Evolutionary conservation across 2,329 filamentous ascomycete species (phyloP).

Genomic region (Ophiostoma ips): DNA sequence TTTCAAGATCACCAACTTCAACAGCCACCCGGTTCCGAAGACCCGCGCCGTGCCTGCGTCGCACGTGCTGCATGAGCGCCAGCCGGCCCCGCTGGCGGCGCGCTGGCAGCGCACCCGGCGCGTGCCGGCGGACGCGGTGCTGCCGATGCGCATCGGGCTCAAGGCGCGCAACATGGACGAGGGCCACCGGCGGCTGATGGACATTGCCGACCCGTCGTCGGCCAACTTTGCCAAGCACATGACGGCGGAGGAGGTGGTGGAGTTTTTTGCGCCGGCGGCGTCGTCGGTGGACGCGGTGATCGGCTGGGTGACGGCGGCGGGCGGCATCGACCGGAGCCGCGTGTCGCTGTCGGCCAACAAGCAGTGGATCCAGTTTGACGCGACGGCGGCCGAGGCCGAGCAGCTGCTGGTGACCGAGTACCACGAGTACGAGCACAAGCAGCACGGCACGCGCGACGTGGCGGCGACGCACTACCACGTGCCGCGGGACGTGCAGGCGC

Average conservation of each 20-base stretch:
- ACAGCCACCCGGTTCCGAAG: no score
- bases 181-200: slow-evolving; percentile 20
- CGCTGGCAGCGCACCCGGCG: slow-evolving; percentile 18
- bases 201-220: slow-evolving; percentile 18
- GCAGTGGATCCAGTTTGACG: slow-evolving; percentile 19
- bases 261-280: slow-evolving; percentile 24
- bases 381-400: slow-evolving; percentile 16
- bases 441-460: slow-evolving; percentile 14
- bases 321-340: slow-evolving; percentile 18
- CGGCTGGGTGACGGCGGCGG: slow-evolving; percentile 21
- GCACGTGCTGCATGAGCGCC: slow-evolving; percentile 21
- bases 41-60: slow-evolving; percentile 12
- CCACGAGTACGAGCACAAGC: slow-evolving; percentile 15
- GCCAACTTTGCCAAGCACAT: slow-evolving; percentile 25
- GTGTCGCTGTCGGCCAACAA: slow-evolving; percentile 14
- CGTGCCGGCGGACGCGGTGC: slow-evolving; percentile 14
- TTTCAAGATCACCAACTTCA: neutral
- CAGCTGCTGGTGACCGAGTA: slow-evolving; percentile 16
- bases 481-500: slow-evolving; percentile 29
- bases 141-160: slow-evolving; percentile 16
- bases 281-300: slow-evolving; percentile 21
- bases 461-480: slow-evolving; percentile 25
- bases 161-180: slow-evolving; percentile 18
- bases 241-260: slow-evolving; percentile 22
- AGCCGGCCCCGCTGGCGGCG: slow-evolving; percentile 15